Conservation (phyloP, 768 basidiomycete genomes). For the Mycena belliarum region DNA sequence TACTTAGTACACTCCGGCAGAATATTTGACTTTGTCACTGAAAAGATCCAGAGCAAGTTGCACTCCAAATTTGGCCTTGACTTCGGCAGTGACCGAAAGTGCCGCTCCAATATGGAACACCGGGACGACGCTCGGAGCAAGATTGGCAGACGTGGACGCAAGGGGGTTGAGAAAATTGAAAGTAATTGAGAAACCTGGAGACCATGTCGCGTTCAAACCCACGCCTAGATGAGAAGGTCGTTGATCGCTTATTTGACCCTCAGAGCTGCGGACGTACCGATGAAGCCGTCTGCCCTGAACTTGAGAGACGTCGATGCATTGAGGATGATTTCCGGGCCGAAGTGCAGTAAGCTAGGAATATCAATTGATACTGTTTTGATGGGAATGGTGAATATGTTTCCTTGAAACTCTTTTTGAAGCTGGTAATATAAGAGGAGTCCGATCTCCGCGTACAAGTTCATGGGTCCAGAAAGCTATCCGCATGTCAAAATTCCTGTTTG, state of each 20-base stretch:
- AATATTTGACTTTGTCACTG: background rate
- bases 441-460: background rate
- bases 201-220: background rate
- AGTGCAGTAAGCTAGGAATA: background rate
- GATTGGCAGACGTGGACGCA: background rate
- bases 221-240: background rate
- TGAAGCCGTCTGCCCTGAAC: background rate
- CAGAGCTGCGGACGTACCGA: background rate
- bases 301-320: background rate
- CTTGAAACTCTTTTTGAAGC: background rate
- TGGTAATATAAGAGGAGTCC: background rate
- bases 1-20: background rate
- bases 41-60: background rate
- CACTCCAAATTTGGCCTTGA: background rate
- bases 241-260: background rate
- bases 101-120: background rate
- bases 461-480: background rate
- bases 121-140: background rate
- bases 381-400: background rate
- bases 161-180: background rate
- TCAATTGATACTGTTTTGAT: background rate
- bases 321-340: background rate
- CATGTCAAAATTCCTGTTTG: too few species aligned
- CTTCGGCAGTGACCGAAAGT: background rate
- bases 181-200: background rate